Conservation (phyloP, 208 protist species). For the Acanthamoeba lenticulata region DNA sequence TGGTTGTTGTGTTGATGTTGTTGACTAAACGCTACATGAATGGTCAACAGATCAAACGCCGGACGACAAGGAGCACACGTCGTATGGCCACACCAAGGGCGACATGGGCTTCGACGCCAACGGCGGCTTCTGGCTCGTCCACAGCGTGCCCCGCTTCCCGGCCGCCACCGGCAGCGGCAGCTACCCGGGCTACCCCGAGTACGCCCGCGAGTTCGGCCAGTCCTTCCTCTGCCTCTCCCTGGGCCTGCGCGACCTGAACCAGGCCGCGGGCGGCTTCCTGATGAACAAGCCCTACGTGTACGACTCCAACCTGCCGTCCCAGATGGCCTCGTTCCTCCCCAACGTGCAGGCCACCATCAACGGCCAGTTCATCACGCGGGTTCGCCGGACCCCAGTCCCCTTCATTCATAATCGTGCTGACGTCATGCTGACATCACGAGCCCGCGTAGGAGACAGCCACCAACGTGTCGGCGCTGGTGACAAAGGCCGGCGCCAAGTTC, state of each 20-base stretch:
- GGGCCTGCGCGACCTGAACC: not conserved
- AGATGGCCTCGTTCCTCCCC: not conserved
- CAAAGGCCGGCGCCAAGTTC: not conserved
- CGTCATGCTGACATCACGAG: too few species aligned
- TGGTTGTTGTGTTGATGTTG: too few species aligned
- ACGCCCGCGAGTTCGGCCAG: slow-evolving; percentile 74
- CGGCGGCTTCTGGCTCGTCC: slow-evolving; percentile 78
- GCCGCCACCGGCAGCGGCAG: not conserved
- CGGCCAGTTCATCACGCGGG: not conserved
- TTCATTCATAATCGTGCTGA: too few species aligned
- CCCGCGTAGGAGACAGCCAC: not conserved
- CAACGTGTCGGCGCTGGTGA: not conserved
- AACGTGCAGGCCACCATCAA: not conserved
- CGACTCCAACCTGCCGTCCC: slow-evolving; percentile 1
- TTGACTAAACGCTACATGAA: too few species aligned
- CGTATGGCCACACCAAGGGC: slow-evolving; percentile 75
- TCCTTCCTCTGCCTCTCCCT: slow-evolving; percentile 73
- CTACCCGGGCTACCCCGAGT: slow-evolving; percentile 55
- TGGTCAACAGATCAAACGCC: not conserved
- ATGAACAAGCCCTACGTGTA: slow-evolving; percentile 52
- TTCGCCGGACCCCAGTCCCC: not conserved
- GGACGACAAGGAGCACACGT: not conserved
- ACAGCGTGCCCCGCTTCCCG: slow-evolving; percentile 73
- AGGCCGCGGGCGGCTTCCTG: not conserved
- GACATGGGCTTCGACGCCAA: slow-evolving; percentile 47